A percentile compares a stretch with the other conserved stretches of the same genome.
phyloP scores from a whole-genome alignment of 2,329 filamentous ascomycete species.

The Xylariaceae sp. region DNA sequence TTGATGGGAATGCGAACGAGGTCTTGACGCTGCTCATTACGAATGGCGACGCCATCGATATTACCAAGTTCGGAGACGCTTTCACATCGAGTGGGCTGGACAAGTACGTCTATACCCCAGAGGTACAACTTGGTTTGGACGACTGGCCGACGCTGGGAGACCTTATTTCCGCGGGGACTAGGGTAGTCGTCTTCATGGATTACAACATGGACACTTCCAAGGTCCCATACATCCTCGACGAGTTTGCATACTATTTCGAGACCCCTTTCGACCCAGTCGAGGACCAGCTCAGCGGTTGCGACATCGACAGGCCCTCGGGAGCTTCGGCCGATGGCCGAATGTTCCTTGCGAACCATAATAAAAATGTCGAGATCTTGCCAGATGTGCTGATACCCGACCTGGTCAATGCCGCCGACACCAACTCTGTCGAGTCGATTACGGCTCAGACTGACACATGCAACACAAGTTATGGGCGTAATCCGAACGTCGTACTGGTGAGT shows the following conservation, averaged over 20 bases:
- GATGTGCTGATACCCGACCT: slow-evolving; percentile 33
- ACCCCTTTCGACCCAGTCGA: slow-evolving; percentile 64
- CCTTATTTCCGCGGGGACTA: slow-evolving; percentile 58
- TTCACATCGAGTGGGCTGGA: slow-evolving; percentile 54
- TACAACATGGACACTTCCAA: slow-evolving; percentile 46
- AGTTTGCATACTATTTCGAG: slow-evolving; percentile 67
- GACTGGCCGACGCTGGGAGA: slow-evolving; percentile 67
- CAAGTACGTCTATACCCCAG: slow-evolving; percentile 51
- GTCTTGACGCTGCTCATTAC: slow-evolving; percentile 61
- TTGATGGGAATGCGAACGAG: slow-evolving; percentile 54
- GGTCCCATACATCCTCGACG: slow-evolving; percentile 59
- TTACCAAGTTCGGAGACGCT: slow-evolving; percentile 49
- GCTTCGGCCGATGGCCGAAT: slow-evolving; percentile 36
- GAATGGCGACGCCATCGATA: slow-evolving; percentile 54
- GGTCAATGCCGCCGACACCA: slow-evolving; percentile 34
- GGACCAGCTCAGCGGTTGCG: slow-evolving; percentile 59
- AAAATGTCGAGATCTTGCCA: slow-evolving; percentile 26
- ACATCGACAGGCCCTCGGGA: slow-evolving; percentile 55
- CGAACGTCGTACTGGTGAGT: slow-evolving; percentile 37
- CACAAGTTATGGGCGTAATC: slow-evolving; percentile 23
- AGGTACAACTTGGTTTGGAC: slow-evolving; percentile 34
- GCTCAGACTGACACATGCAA: slow-evolving; percentile 36
- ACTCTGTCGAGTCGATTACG: slow-evolving; percentile 40
- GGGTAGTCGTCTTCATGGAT: slow-evolving; percentile 71
- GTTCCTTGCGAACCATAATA: slow-evolving; percentile 41